These are phyloP conservation scores for Polytrichum commune DNA, from an alignment of 225 moss, liverwort and hornwort species.

Conservation along the genomic window DNA sequence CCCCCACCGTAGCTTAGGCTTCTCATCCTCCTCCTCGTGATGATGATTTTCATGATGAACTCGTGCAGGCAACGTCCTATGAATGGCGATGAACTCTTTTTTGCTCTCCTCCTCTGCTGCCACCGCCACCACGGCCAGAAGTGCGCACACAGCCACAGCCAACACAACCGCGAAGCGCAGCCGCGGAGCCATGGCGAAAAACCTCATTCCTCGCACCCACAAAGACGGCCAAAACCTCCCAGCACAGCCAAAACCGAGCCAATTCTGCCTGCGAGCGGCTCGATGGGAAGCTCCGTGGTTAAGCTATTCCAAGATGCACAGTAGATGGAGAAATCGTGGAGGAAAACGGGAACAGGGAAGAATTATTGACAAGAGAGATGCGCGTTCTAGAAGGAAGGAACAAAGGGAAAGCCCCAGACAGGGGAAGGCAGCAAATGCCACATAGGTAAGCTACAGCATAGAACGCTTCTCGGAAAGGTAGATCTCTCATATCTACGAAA, in stretches of 20 bases:
- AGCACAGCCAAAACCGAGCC: neutral
- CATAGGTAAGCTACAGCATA: too few relatives aligned
- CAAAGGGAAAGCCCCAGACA: too few relatives aligned
- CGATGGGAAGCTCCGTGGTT: too few relatives aligned
- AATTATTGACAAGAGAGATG: too few relatives aligned
- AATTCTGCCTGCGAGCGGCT: neutral
- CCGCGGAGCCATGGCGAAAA: constrained; percentile 1
- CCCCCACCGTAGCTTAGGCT: constrained; percentile 25
- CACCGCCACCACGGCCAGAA: constrained; percentile 9
- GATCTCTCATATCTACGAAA: too few relatives aligned
- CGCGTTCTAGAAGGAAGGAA: too few relatives aligned
- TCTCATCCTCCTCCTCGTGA: constrained; percentile 5
- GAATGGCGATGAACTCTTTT: constrained; percentile 6
- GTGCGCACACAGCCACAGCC: constrained; percentile 13
- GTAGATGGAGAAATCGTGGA: too few relatives aligned
- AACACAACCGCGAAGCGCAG: constrained; percentile 12
- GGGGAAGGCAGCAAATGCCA: too few relatives aligned
- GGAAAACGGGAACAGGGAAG: too few relatives aligned
- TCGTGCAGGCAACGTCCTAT: constrained; percentile 15
- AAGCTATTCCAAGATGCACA: too few relatives aligned
- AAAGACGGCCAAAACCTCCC: neutral
- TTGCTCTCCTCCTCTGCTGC: constrained; percentile 2
- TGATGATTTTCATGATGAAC: neutral
- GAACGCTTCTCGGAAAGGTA: too few relatives aligned
- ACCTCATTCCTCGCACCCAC: constrained; percentile 8